These are phyloP conservation scores for Mycena sp. DNA, from an alignment of 1,284 basidiomycete genomes.

Conservation along the genomic window DNA sequence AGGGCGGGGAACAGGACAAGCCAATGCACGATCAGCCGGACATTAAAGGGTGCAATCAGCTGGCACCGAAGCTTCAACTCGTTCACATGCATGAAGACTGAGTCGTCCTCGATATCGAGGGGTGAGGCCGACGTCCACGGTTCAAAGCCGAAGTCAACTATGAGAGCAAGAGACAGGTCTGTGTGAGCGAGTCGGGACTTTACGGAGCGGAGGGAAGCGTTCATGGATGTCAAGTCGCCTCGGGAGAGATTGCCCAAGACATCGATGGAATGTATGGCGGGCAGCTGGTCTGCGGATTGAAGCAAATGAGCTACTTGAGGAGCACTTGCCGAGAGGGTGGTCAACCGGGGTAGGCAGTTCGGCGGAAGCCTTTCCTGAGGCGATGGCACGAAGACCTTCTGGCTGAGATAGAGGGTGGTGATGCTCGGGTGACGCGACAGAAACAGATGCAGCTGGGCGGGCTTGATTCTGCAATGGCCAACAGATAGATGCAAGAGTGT, in stretches of 20 bases:
- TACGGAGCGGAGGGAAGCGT: slow-evolving; percentile 16
- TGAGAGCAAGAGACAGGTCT: slow-evolving; percentile 17
- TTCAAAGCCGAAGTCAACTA: slow-evolving; percentile 6
- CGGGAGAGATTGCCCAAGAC: slow-evolving; percentile 19
- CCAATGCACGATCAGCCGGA: slow-evolving; percentile 10
- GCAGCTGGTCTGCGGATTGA: slow-evolving; percentile 8
- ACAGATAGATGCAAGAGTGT: slow-evolving; percentile 20
- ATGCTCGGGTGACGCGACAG: slow-evolving; percentile 23
- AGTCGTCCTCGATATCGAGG: slow-evolving; percentile 7
- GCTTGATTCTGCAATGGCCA: slow-evolving; percentile 15
- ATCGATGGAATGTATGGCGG: slow-evolving; percentile 8
- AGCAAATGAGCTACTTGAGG: slow-evolving; percentile 22
- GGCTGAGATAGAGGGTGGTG: slow-evolving; percentile 19
- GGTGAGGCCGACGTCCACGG: neutral
- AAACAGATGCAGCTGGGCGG: slow-evolving; percentile 20
- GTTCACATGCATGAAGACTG: slow-evolving; percentile 8
- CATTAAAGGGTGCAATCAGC: neutral
- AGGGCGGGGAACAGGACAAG: slow-evolving; percentile 17
- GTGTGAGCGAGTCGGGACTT: slow-evolving; percentile 12
- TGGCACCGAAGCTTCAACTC: slow-evolving; percentile 13
- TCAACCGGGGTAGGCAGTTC: slow-evolving; percentile 11
- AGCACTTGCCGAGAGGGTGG: slow-evolving; percentile 5
- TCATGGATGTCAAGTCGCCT: slow-evolving; percentile 13
- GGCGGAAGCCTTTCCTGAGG: slow-evolving; percentile 20
- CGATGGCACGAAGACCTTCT: slow-evolving; percentile 20